A percentile compares a stretch with the other conserved stretches of the same genome.
These are phyloP conservation scores for Vigna nakashimae DNA, from an alignment of 306 rosid genomes.

Conservation along the genomic window DNA sequence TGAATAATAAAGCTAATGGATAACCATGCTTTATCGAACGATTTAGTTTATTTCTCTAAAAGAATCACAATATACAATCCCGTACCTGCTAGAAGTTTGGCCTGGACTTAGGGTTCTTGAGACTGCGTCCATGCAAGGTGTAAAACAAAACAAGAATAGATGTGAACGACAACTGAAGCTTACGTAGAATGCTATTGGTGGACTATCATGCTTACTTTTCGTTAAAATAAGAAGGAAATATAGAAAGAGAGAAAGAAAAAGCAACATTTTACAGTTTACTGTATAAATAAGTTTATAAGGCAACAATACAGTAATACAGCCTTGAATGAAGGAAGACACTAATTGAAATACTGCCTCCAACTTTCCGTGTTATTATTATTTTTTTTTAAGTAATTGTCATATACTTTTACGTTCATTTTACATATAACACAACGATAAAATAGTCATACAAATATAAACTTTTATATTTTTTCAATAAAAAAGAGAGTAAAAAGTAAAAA, in stretches of 20 bases:
- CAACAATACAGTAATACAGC: no score
- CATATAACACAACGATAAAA: rapidly evolving
- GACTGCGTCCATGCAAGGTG: not conserved
- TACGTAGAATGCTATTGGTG: not conserved
- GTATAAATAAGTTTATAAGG: no score
- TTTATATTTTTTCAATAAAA: no score
- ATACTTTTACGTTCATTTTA: no score
- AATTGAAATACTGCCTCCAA: no score
- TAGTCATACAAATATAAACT: no score
- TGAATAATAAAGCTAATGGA: not conserved
- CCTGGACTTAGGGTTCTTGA: not conserved
- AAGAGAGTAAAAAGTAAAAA: no score
- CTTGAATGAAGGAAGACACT: no score
- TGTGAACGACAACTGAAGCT: not conserved
- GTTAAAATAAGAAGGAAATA: not conserved
- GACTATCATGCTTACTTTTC: not conserved
- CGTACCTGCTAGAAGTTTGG: not conserved
- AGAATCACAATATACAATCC: not conserved
- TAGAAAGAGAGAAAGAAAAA: not conserved
- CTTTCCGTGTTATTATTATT: no score
- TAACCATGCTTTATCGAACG: not conserved
- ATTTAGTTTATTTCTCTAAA: not conserved
- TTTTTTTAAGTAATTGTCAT: no score
- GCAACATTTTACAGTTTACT: no score
- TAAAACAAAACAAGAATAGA: conserved; percentile 8